Conservation (phyloP, 768 basidiomycete genomes). For the Cyclocybe aegerita region DNA sequence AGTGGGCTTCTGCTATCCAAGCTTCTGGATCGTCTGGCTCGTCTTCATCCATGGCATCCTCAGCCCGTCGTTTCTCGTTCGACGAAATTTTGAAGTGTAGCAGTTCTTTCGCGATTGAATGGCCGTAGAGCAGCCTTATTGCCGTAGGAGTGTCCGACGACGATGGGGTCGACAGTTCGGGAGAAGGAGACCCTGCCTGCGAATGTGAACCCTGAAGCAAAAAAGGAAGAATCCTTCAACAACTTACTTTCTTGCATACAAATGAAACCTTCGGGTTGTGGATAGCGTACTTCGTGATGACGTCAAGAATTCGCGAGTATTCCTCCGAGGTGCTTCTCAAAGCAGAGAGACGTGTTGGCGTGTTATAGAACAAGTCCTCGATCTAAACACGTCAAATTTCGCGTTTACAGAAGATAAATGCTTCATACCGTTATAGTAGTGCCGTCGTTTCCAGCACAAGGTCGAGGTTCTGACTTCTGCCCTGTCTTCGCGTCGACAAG, state of each 20-base stretch:
- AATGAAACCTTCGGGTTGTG: conserved; percentile 91
- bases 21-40: conserved; percentile 38
- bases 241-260: conserved; percentile 84
- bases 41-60: conserved; percentile 26
- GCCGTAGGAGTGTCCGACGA: conserved; percentile 62
- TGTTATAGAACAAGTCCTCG: conserved; percentile 95
- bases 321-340: conserved; percentile 87
- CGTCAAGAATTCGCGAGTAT: conserved; percentile 87
- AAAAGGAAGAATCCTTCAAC: not conserved
- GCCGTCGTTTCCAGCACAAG: conserved; percentile 93
- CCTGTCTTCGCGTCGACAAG: conserved; percentile 73
- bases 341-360: conserved; percentile 82
- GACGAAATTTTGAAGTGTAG: conserved; percentile 43
- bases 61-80: conserved; percentile 19
- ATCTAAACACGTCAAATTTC: conserved; percentile 51
- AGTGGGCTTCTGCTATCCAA: conserved; percentile 75
- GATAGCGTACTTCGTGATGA: conserved; percentile 89
- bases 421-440: conserved; percentile 77
- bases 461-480: conserved; percentile 73
- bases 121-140: conserved; percentile 81
- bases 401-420: not conserved
- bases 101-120: conserved; percentile 77
- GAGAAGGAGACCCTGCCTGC: conserved; percentile 70
- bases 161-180: conserved; percentile 81
- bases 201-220: not conserved